Percentiles rank a stretch among this genome's conserved stretches.
Evolutionary conservation across 176 grass and related monocot genomes (phyloP).

Genomic region (Lolium perenne): DNA sequence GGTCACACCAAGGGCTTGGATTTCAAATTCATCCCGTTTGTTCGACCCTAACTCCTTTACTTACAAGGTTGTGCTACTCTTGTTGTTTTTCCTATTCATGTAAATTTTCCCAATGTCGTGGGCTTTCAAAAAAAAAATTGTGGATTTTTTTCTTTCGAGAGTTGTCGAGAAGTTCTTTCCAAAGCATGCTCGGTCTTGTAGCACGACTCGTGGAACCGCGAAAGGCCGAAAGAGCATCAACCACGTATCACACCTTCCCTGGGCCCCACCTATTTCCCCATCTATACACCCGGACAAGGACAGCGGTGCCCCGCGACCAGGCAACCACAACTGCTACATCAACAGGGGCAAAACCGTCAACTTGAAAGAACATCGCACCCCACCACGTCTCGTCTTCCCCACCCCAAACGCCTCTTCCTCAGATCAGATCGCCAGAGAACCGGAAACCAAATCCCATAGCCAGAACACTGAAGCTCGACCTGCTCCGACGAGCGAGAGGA

Average conservation of each 20-base stretch:
- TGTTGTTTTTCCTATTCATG: too few relatives aligned
- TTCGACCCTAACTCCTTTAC: too few relatives aligned
- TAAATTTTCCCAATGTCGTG: too few relatives aligned
- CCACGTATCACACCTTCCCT: neutral
- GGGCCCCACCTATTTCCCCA: neutral
- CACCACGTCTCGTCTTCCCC: constrained; percentile 38
- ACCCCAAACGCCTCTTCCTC: neutral
- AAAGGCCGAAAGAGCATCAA: neutral
- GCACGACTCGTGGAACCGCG: neutral
- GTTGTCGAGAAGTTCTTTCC: too few relatives aligned
- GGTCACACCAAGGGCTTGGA: too few relatives aligned
- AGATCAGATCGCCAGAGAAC: constrained; percentile 49
- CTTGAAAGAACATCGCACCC: neutral
- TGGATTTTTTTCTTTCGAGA: too few relatives aligned
- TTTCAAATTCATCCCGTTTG: too few relatives aligned
- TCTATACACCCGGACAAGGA: neutral
- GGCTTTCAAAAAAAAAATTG: too few relatives aligned
- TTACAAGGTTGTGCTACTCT: too few relatives aligned
- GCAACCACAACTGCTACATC: neutral
- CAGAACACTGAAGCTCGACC: neutral
- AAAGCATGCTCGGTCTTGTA: too few relatives aligned
- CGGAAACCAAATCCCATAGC: neutral
- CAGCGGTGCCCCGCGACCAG: neutral
- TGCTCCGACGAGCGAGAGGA: neutral
- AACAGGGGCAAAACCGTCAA: constrained; percentile 50